Base-by-base conservation (phyloP, 306 rosid species). In the Malus sylvestris region DNA sequence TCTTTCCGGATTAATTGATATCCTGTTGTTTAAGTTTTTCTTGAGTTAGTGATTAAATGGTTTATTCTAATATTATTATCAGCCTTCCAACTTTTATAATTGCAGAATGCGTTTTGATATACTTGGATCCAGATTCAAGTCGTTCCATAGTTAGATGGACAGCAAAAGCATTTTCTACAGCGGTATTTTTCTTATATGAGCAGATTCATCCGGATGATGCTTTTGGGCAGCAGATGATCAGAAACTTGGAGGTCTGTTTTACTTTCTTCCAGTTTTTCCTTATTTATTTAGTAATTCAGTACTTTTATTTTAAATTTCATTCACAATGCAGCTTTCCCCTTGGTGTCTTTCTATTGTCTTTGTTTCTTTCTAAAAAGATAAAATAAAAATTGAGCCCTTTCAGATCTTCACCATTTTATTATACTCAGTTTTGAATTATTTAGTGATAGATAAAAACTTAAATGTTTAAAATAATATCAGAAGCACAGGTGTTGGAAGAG, bases 21-120 rank as follows among this genome's bases (percentile, higher is more conserved):
- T 75, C 22, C 30, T n/a, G 40, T 63, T 45, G 40, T 65, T 32
- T 72, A 44, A 44, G 45, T 81, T 86, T 68, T 8, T 61, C 60
- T 62, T 45, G 62, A 33, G 68, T 81, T 66, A 64, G 19, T 69
- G 81, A 82, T 76, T 65, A 72, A 58, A 79, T 81, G 87, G 76
- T 85, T 78, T 75, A 66, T 87, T 88, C 97, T 92, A 86, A 87
- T 89, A 74, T 86, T 88, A 74, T 81, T 88, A 88, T 88, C 97
- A 95, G 99, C 81, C 90, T 92, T 96, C 99, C 99, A n/a, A 92
- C 99, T 81, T 92, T 95, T 83, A 88, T 95, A 91, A 91, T 95
- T 86, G 96, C 99, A 92, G 99, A 95, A 82, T 92, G 97, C 85
- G 99, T 95, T 87, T 88, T 95, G 87, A 92, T 95, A 83, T 95